A percentile compares a stretch with the other conserved stretches of the same genome.
These are phyloP conservation scores for Bombardia bombarda DNA, from an alignment of 495 filamentous ascomycete species.

Conservation along the genomic window DNA sequence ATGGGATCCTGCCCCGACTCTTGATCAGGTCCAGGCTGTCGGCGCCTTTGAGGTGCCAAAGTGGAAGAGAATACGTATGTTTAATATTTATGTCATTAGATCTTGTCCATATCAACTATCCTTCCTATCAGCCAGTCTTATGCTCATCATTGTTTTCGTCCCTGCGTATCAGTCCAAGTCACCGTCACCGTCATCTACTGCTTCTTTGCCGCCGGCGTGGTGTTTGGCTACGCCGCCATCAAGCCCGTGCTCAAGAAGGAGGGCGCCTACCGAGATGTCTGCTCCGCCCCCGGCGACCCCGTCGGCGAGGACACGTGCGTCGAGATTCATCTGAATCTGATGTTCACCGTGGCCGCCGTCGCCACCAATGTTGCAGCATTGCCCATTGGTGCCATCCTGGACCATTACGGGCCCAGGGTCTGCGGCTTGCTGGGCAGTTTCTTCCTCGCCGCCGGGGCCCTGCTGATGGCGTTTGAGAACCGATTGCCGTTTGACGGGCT, in stretches of 20 bases:
- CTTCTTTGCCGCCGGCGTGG: slow-evolving; percentile 68
- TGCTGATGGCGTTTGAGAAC: slow-evolving; percentile 63
- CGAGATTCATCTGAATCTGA: slow-evolving; percentile 79
- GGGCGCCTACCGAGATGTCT: slow-evolving; percentile 62
- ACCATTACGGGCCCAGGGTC: slow-evolving; percentile 72
- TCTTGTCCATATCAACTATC: too few species aligned
- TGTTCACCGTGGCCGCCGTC: slow-evolving; percentile 92
- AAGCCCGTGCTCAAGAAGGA: slow-evolving; percentile 74
- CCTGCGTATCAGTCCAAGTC: slow-evolving; percentile 46
- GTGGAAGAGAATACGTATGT: slow-evolving; percentile 56
- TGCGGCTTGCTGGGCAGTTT: slow-evolving; percentile 65
- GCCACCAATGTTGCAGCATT: slow-evolving; percentile 72
- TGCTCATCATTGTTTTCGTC: neutral
- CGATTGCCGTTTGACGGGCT: slow-evolving; percentile 62
- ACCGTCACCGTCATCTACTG: slow-evolving; percentile 66
- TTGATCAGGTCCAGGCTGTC: slow-evolving; percentile 39
- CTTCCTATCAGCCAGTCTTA: too few species aligned
- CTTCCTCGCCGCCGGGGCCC: slow-evolving; percentile 59
- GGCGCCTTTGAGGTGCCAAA: slow-evolving; percentile 63
- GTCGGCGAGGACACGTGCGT: slow-evolving; percentile 53
- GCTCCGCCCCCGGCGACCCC: slow-evolving; percentile 38
- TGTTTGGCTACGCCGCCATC: slow-evolving; percentile 79
- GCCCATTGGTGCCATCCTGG: slow-evolving; percentile 78
- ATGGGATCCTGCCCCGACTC: slow-evolving; percentile 36
- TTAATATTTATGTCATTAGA: slow-evolving; percentile 5